Conservation (phyloP, 1,284 basidiomycete species). For the Melampsora medusae region DNA sequence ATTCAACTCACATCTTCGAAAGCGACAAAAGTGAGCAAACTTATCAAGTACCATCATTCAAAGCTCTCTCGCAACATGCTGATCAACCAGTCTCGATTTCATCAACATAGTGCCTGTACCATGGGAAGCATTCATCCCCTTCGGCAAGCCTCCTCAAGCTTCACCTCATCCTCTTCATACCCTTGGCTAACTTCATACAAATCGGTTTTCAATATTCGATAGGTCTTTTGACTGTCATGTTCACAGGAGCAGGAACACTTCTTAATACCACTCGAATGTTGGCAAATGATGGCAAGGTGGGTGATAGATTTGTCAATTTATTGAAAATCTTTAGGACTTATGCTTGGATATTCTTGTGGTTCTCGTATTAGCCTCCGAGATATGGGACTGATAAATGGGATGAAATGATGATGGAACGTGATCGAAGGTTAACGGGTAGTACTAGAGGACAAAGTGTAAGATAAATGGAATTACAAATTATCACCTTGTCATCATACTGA, state of each 20-base stretch:
- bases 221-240: slow-evolving; percentile 84
- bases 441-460: slow-evolving; percentile 77
- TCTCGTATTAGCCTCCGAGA: slow-evolving; percentile 64
- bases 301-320: slow-evolving; percentile 48
- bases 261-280: slow-evolving; percentile 71
- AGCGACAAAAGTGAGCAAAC: no score
- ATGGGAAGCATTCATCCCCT: slow-evolving; percentile 87
- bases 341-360: neutral
- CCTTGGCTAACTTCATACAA: neutral
- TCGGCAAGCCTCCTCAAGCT: slow-evolving; percentile 16
- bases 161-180: neutral
- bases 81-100: neutral
- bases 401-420: slow-evolving; percentile 89
- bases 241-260: slow-evolving; percentile 80
- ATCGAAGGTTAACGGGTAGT: slow-evolving; percentile 82
- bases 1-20: no score
- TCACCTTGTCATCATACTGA: no score
- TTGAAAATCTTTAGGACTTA: neutral
- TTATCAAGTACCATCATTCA: no score
- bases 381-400: slow-evolving; percentile 85
- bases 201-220: neutral
- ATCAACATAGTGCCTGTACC: slow-evolving; percentile 70
- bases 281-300: slow-evolving; percentile 85
- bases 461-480: neutral
- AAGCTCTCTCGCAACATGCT: neutral